Conservation (phyloP, 352 stramenopile species). For the Elongisporangium senticosum region DNA sequence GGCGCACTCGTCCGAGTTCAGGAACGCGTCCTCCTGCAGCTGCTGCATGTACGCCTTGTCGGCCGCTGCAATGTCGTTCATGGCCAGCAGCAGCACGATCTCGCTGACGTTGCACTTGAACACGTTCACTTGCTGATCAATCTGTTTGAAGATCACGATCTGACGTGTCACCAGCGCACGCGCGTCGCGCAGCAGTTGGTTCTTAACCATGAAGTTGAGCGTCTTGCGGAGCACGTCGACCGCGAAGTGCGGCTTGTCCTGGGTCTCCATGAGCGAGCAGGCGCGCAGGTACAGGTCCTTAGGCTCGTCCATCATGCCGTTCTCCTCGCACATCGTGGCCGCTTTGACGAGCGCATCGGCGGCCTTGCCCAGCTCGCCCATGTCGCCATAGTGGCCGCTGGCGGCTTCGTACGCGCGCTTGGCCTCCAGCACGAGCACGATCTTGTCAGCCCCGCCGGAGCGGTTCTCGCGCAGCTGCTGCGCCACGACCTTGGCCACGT, state of each 20-base stretch:
- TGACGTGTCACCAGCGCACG: conserved; percentile 48
- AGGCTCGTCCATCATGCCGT: conserved; percentile 19
- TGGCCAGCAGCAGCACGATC: conserved; percentile 49
- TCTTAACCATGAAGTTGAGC: conserved; percentile 64
- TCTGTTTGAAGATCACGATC: conserved; percentile 45
- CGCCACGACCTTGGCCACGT: conserved; percentile 60
- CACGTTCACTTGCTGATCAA: conserved; percentile 63
- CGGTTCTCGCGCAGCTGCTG: conserved; percentile 68
- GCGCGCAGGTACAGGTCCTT: conserved; percentile 55
- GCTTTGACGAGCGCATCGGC: conserved; percentile 72
- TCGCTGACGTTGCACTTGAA: conserved; percentile 74
- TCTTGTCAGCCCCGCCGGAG: conserved; percentile 12
- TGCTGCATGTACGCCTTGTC: conserved; percentile 73
- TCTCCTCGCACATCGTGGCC: conserved; percentile 37
- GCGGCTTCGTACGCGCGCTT: conserved; percentile 57
- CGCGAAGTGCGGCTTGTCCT: conserved; percentile 80
- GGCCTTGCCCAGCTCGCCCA: conserved; percentile 81
- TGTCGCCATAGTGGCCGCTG: conserved; percentile 67
- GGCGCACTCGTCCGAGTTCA: conserved; percentile 72
- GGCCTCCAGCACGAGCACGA: conserved; percentile 37
- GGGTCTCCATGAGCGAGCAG: conserved; percentile 69
- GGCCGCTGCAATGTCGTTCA: conserved; percentile 62
- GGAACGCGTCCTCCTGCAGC: conserved; percentile 69
- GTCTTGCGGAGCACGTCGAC: conserved; percentile 80
- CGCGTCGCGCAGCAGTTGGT: conserved; percentile 33